phyloP scores from a whole-genome alignment of 805 yeast genomes.

The Candida suzukii region DNA sequence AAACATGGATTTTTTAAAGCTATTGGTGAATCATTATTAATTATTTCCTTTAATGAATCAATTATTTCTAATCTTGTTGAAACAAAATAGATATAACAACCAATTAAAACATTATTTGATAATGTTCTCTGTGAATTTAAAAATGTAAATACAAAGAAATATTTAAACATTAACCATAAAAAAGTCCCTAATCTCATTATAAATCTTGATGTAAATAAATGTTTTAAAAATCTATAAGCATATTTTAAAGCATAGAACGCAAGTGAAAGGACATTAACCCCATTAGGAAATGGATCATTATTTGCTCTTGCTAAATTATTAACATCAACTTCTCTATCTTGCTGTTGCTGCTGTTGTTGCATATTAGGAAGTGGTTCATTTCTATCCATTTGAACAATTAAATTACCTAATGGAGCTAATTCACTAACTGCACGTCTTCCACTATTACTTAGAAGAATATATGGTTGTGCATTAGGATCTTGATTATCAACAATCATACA shows the following conservation, averaged over 20 bases:
- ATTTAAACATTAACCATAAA: neutral
- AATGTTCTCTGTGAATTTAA: neutral
- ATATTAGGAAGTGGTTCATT: too few species aligned
- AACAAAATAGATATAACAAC: neutral
- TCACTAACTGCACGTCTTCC: conserved; percentile 25
- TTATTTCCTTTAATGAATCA: conserved; percentile 2
- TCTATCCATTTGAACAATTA: neutral
- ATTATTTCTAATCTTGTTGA: neutral
- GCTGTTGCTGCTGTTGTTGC: neutral
- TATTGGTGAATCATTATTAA: conserved; percentile 2
- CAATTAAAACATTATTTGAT: neutral
- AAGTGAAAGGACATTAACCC: neutral
- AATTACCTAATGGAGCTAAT: conserved; percentile 8
- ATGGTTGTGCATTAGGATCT: conserved; percentile 24
- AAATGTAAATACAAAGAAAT: neutral
- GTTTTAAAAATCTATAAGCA: neutral
- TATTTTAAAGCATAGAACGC: neutral
- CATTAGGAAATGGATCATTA: neutral
- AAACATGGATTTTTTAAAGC: neutral
- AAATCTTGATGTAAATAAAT: neutral
- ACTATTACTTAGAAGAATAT: conserved; percentile 30
- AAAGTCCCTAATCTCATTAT: neutral
- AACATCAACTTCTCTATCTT: neutral
- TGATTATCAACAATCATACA: conserved; percentile 33
- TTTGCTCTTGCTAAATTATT: neutral